Conservation (phyloP, 208 protist species). For the Phytomonas sp. region DNA sequence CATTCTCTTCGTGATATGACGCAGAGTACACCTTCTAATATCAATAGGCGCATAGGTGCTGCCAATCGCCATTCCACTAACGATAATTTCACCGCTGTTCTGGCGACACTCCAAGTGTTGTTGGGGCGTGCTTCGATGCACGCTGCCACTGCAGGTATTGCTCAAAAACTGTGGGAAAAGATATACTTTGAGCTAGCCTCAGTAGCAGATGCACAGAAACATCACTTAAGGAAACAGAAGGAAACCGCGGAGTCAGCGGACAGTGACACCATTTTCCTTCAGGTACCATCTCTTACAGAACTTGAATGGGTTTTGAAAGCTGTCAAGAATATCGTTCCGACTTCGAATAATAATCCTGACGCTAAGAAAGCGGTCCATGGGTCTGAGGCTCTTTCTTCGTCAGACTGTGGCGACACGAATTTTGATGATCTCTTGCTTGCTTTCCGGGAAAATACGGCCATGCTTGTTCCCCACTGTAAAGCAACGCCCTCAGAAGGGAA, state of each 20-base stretch:
- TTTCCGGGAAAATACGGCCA: neutral
- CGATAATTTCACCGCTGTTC: neutral
- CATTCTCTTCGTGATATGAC: neutral
- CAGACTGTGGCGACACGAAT: neutral
- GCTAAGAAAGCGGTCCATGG: neutral
- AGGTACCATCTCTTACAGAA: neutral
- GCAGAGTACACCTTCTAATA: neutral
- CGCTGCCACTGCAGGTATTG: neutral
- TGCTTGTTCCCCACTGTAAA: neutral
- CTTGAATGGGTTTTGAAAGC: neutral
- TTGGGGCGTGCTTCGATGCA: neutral
- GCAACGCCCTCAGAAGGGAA: neutral
- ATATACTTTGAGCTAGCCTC: neutral
- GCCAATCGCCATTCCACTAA: neutral
- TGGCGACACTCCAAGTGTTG: neutral
- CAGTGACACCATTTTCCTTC: neutral
- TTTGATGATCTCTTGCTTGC: neutral
- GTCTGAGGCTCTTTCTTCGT: neutral
- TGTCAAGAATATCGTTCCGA: neutral
- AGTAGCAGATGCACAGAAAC: neutral
- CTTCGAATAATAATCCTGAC: neutral
- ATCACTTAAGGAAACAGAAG: neutral
- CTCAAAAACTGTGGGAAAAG: neutral
- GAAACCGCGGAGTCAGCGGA: neutral
- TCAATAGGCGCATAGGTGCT: neutral